A percentile compares a stretch with the other conserved stretches of the same genome.
phyloP scores from a whole-genome alignment of 148 eudicot genomes.

The Silene uniflora region DNA sequence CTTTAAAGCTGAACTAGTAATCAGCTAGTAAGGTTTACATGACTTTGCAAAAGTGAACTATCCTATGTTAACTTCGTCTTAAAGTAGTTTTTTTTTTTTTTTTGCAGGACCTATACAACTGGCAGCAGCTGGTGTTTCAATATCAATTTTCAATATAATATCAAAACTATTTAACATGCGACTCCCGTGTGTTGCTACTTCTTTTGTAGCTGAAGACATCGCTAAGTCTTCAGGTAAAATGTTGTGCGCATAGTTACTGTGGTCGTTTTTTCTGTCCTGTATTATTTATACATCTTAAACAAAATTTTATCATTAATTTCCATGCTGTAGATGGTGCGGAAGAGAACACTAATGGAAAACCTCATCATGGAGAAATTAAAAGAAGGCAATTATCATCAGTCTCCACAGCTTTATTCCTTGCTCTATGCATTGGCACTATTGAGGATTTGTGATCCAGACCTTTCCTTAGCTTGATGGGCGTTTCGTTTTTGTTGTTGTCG shows the following conservation, averaged over 20 bases:
- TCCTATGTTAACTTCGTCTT: neutral
- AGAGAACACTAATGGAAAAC: conserved; percentile 40
- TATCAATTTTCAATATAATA: conserved; percentile 75
- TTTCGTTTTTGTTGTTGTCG: conserved; percentile 31
- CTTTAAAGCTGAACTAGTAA: neutral
- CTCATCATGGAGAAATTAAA: conserved; percentile 23
- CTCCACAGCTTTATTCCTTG: conserved; percentile 76
- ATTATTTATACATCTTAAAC: neutral
- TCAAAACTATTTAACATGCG: conserved; percentile 93
- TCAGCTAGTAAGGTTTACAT: neutral
- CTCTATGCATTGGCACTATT: conserved; percentile 71
- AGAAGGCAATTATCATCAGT: conserved; percentile 87
- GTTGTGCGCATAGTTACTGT: neutral
- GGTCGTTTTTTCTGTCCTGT: neutral
- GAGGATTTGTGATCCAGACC: conserved; percentile 82
- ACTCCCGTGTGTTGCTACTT: conserved; percentile 92
- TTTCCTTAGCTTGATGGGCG: conserved; percentile 82
- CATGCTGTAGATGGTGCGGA: conserved; percentile 20
- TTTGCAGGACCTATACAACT: conserved; percentile 74
- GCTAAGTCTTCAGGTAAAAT: conserved; percentile 54
- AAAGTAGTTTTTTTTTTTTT: neutral
- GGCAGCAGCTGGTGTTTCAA: conserved; percentile 93
- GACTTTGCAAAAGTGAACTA: neutral
- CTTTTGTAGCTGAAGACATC: conserved; percentile 96
- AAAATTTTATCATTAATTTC: neutral